Base-by-base conservation (phyloP, 2,329 filamentous ascomycete genomes). In the Neocucurbitaria cava region DNA sequence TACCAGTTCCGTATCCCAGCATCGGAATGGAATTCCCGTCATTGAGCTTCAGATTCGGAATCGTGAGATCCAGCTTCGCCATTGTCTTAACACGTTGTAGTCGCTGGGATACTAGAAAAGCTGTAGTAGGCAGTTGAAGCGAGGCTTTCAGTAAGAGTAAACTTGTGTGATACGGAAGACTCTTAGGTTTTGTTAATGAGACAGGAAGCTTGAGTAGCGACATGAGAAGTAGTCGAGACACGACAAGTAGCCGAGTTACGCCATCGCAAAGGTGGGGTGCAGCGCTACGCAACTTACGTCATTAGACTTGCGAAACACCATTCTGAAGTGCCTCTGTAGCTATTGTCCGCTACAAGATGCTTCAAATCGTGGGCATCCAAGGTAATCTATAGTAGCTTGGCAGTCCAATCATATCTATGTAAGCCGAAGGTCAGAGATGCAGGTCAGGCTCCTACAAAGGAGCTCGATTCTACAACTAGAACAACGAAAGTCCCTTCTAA, bases 1-100 rank as follows among this genome's bases (percentile, higher is more conserved):
- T 91, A 38, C 90, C 89, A 3, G 90, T 84, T 21, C 90, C 90
- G 65, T 90, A 92, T 36, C 82, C 87, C 17, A 92, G 78, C 80
- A 89, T 82, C 10, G 90, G 90, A 48, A 93, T 90, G 53, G 85
- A 83, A 56, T 85, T 85, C 57, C 89, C 89, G 78, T 93, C 88
- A 63, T 90, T 91, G 52, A 93, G 81, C 77, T 88, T 90, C 49
- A 92, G 74, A 49, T 75, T 79, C 1, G 87, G 87, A 35, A 83
- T 88, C 1, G 77, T 77, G 5, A 75, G 70, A 54, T 77, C 57
- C 24, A 79, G 74, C 18, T 78, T 72, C n/a, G 77, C 76, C 77
- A 79, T 79, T 35, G 33, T 50, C 56, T 3, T 21, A 15, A n/a
- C 8, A 2, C 10, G 23, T 24, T 11, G 18, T 40, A n/a, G 38